Evolutionary conservation across 139 green algal genomes (phyloP), one percentile per base, ranked within the genome.

Genomic region (Micromonas pusilla): DNA sequence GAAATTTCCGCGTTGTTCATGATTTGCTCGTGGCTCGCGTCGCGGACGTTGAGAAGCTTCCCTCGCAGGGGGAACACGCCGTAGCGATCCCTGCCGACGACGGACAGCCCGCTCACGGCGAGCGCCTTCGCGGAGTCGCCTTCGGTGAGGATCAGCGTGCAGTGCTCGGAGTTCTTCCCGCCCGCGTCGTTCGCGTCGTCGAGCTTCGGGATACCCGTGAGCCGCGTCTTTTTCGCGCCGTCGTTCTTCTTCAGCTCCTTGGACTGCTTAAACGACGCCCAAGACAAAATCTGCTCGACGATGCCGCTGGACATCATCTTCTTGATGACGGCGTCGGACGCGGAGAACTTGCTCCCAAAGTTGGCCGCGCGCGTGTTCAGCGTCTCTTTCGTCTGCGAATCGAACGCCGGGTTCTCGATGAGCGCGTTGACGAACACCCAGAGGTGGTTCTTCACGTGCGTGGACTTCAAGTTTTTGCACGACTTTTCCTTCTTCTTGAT

Each of bases 71-170:
- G 96, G 83, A 99, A 99, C 0, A 99, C 93, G 36, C 96, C 96
- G 71, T 94, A 99, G 32, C 88, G 85, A 81, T 99, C 93, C 21
- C 96, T 85, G 2, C 96, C 96, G 16, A 98, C 93, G 33, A 99
- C 92, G 76, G 83, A 90, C 2, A 99, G 87, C 13, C 96, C 96
- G 34, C 82, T 91, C 66, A 99, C 91, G 30, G 94, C 96, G 80
- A 99, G 89, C 2, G 96, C 80, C 86, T 98, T 99, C 70, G 96
- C 96, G 19, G 87, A 95, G 87, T 99, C 96, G 57, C 96, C 96
- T 87, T 99, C 96, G 0, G 96, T 99, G 52, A 99, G 87, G 85
- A 99, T 99, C n/a, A 99, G 87, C 25, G 96, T 99, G 91, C 96
- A 99, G 31, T 92, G 28, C 77, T 90, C 72, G 6, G 87, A 93